Conservation (phyloP, 2,329 filamentous ascomycete genomes). For the Scopulariopsis brevicaulis region DNA sequence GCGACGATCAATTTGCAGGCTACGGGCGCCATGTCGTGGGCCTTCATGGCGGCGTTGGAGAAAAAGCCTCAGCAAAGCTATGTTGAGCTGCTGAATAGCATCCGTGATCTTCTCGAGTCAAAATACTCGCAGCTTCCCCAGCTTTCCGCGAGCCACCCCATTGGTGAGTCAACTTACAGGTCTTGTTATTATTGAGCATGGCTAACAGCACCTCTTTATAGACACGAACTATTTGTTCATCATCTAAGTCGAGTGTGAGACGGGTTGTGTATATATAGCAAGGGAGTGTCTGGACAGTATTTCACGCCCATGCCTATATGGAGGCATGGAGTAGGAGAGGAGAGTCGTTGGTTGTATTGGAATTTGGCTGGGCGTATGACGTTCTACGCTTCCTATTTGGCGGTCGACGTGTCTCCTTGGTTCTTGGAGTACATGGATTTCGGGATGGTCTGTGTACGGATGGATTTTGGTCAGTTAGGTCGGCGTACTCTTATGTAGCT, state of each 20-base stretch:
- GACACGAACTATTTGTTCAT: constrained; percentile 55
- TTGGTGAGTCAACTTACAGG: constrained; percentile 49
- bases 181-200: not conserved
- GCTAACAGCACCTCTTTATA: constrained; percentile 24
- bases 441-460: not conserved
- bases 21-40: constrained; percentile 89
- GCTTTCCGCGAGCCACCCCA: constrained; percentile 79
- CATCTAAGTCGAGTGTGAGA: constrained; percentile 31
- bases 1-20: constrained; percentile 73
- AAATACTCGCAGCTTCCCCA: constrained; percentile 86
- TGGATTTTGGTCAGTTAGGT: not conserved
- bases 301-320: not conserved
- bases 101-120: constrained; percentile 68
- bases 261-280: not conserved
- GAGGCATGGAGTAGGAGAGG: not conserved
- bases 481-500: not conserved
- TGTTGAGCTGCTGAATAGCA: constrained; percentile 78
- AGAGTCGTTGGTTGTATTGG: no score
- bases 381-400: not conserved
- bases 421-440: not conserved
- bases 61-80: constrained; percentile 89
- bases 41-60: constrained; percentile 74
- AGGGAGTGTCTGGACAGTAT: not conserved
- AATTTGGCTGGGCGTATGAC: no score
- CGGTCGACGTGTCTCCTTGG: not conserved